phyloP scores from a whole-genome alignment of 179 eudicot species.

The Silene noctiflora region DNA sequence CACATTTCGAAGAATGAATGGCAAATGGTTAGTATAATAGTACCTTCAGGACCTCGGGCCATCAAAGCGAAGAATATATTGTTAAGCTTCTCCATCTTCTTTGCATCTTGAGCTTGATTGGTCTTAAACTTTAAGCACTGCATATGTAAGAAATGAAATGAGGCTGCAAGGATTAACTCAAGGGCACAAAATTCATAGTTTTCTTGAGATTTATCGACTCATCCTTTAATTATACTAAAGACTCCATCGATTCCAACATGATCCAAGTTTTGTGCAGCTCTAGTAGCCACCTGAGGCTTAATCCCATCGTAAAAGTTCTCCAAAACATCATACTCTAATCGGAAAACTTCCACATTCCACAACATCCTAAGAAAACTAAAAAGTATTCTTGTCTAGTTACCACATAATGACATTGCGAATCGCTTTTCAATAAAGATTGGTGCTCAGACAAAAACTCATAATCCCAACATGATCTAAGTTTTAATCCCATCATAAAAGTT shows the following conservation, averaged over 20 bases:
- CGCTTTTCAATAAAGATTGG: too few relatives aligned
- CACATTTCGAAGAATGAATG: background rate
- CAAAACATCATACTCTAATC: too few relatives aligned
- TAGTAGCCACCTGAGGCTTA: too few relatives aligned
- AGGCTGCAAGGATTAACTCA: conserved; percentile 2
- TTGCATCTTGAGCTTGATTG: conserved; percentile 92
- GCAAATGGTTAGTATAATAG: background rate
- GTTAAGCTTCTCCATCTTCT: conserved; percentile 96
- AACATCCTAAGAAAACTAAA: too few relatives aligned
- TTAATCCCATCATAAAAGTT: background rate
- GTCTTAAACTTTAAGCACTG: conserved; percentile 96
- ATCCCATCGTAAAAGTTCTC: too few relatives aligned
- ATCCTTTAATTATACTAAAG: background rate
- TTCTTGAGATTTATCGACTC: background rate
- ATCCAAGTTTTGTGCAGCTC: too few relatives aligned
- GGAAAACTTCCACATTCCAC: too few relatives aligned
- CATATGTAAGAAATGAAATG: background rate
- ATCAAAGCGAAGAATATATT: conserved; percentile 84
- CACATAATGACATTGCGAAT: too few relatives aligned
- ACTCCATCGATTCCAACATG: background rate
- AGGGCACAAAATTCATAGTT: background rate
- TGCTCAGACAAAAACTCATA: too few relatives aligned
- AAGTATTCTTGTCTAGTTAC: too few relatives aligned
- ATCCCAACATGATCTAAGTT: background rate
- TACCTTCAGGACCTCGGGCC: conserved; percentile 98